These are phyloP conservation scores for Venturia oleaginea DNA, from an alignment of 2,329 filamentous ascomycete genomes.

Conservation along the genomic window DNA sequence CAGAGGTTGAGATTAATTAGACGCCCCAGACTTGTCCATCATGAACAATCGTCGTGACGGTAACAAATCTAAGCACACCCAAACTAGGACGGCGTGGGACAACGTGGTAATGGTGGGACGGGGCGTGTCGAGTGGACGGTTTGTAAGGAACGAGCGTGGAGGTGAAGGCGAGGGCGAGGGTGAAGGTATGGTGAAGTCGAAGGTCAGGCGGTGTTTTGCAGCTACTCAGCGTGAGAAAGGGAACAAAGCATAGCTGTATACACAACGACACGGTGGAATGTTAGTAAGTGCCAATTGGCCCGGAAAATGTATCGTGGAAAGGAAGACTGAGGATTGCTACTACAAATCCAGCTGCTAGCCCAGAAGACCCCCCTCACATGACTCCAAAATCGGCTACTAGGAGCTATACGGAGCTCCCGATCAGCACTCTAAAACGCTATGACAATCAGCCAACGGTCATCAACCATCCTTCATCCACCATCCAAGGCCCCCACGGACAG, in stretches of 20 bases:
- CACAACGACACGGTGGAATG: background rate
- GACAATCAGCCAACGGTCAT: background rate
- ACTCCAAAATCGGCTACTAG: background rate
- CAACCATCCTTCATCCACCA: no score
- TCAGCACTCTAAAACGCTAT: background rate
- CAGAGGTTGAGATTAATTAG: background rate
- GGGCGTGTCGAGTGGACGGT: background rate
- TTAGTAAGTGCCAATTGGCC: background rate
- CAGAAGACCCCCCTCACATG: constrained; percentile 1
- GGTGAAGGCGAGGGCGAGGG: background rate
- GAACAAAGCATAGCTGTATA: background rate
- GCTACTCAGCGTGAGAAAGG: background rate
- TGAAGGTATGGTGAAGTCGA: background rate
- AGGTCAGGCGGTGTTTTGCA: no score
- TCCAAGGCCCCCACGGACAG: background rate
- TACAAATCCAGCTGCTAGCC: background rate
- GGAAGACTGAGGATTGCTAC: background rate
- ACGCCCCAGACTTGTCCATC: constrained; percentile 5
- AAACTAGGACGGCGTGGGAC: background rate
- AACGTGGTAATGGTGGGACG: background rate
- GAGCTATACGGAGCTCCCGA: background rate
- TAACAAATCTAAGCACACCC: background rate
- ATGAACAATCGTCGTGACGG: constrained; percentile 7
- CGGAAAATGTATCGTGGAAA: background rate
- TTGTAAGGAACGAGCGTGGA: constrained; percentile 1